Evolutionary conservation across 2,329 filamentous ascomycete species (phyloP), one percentile per base, ranked within the genome.

Genomic region (Uncinocarpus reesii): DNA sequence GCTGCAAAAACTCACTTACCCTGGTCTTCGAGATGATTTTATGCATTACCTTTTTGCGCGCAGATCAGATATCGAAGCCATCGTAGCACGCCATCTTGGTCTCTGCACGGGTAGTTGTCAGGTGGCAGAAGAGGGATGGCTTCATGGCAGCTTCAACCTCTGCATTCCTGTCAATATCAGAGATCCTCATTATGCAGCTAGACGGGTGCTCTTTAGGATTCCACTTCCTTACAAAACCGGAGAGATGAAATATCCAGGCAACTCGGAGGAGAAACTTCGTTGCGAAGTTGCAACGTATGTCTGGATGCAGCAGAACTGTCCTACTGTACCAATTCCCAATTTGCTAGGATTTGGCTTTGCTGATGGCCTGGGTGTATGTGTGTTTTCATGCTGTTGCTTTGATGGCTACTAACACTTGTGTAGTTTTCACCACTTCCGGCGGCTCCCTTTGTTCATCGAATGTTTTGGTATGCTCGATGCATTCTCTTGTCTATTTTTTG

Each of bases 1-100:
- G 41, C 55, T 62, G n/a, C 57, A 55, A 49, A 46, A 49, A 37
- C 45, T 62, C n/a, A 31, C 37, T 0, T 60, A 60, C 46, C 31
- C 38, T 18, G 50, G 56, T 10, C 52, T 57, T 47, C 42, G 50
- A 34, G 13, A 47, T 29, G 44, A 44, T n/a, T 51, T 51, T 38
- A 42, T 49, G 16, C 24, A 23, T 16, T 43, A 37, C 24, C 21
- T 53, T 11, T 2, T 43, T 41, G 13, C 21, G 2, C 46, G 42
- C 13, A 26, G 23, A 15, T 29, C 48, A 24, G 42, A 31, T 28
- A 51, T 53, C n/a, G 42, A 48, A 40, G 31, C 28, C 7, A 21
- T 50, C 21, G 47, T 52, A 13, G 15, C 46, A 5, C 42, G 42
- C 23, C 52, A 53, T 26, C 46, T 53, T 10, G 47, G 47, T 4